Conservation (phyloP, 1,284 basidiomycete species). For the Coniferiporia sulphurascens region DNA sequence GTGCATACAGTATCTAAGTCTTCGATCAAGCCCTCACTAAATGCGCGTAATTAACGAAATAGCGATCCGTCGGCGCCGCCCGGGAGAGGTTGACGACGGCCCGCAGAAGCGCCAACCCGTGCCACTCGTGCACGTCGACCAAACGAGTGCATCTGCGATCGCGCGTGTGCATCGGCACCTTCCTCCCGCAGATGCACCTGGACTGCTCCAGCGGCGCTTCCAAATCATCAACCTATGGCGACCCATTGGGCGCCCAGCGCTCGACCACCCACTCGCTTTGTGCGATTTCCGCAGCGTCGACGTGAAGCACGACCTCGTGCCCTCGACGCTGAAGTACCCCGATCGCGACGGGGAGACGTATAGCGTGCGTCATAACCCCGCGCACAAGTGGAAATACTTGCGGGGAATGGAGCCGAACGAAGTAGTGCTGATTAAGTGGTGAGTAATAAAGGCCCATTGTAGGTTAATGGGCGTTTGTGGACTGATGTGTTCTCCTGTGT, state of each 20-base stretch:
- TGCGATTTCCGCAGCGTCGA: constrained; percentile 57
- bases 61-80: constrained; percentile 39
- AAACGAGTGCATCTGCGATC: constrained; percentile 24
- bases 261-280: constrained; percentile 57
- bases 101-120: constrained; percentile 42
- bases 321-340: constrained; percentile 45
- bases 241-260: constrained; percentile 49
- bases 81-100: constrained; percentile 31
- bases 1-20: constrained; percentile 23
- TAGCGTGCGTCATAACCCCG: constrained; percentile 45
- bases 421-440: constrained; percentile 65
- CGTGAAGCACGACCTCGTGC: constrained; percentile 39
- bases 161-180: constrained; percentile 25
- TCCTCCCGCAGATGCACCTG: constrained; percentile 22
- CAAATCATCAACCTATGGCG: constrained; percentile 58
- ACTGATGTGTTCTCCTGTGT: background rate
- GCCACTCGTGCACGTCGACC: constrained; percentile 26
- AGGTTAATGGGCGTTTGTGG: no score
- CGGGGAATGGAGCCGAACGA: constrained; percentile 59
- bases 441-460: constrained; percentile 22
- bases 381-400: constrained; percentile 63
- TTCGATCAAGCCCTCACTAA: background rate
- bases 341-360: constrained; percentile 55
- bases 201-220: constrained; percentile 24
- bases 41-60: background rate